phyloP scores from a whole-genome alignment of 257 asterid species.

The Solanum ossicruentum region DNA sequence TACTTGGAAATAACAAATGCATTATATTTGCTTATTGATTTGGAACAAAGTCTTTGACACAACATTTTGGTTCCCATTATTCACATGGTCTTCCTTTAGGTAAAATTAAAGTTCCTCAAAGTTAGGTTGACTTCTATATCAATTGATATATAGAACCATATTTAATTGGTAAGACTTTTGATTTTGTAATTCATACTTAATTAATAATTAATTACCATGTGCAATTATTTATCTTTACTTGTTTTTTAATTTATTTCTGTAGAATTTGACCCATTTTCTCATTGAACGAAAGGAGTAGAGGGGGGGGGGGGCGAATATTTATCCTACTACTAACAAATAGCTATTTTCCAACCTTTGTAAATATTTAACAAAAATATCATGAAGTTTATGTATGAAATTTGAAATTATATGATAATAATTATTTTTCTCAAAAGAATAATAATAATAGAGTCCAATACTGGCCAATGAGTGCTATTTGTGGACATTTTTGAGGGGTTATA shows the following conservation, averaged over 20 bases:
- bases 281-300: no score
- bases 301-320: no score
- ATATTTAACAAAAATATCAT: no score
- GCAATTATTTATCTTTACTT: not conserved
- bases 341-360: not conserved
- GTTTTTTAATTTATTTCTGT: no score
- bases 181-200: not conserved
- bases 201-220: not conserved
- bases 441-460: no score
- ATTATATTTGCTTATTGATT: not conserved
- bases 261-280: no score
- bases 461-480: no score
- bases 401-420: no score
- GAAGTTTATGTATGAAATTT: no score
- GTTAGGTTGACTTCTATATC: not conserved
- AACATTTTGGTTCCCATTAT: not conserved
- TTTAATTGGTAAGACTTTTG: not conserved
- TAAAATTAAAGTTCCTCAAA: not conserved
- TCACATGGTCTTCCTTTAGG: not conserved
- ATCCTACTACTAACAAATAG: not conserved
- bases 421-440: no score
- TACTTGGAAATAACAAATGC: not conserved
- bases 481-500: no score
- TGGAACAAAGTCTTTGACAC: not conserved
- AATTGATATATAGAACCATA: not conserved